Evolutionary conservation across 1,284 basidiomycete genomes (phyloP).

Genomic region (Mycena sp.): DNA sequence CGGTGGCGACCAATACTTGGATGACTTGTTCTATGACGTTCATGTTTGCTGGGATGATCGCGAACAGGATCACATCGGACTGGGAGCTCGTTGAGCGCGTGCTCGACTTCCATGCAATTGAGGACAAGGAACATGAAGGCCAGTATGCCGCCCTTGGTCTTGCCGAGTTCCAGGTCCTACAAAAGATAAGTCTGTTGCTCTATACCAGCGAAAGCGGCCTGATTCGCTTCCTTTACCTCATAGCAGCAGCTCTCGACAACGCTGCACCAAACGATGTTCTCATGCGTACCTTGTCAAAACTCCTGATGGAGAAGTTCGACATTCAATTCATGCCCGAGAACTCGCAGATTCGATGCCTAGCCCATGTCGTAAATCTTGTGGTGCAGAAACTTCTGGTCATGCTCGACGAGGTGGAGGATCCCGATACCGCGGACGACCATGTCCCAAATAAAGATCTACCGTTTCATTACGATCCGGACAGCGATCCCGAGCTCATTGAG

Average conservation of each 20-base stretch:
- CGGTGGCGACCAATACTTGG: conserved; percentile 19
- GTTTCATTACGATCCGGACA: too few species aligned
- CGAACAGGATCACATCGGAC: conserved; percentile 15
- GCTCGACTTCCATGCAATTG: conserved; percentile 25
- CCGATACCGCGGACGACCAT: too few species aligned
- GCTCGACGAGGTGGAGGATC: conserved; percentile 43
- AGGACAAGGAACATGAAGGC: conserved; percentile 28
- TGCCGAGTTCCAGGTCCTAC: conserved; percentile 6
- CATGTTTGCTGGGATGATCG: conserved; percentile 24
- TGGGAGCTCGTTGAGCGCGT: conserved; percentile 24
- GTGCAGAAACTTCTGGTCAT: conserved; percentile 44
- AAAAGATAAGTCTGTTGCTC: conserved; percentile 23
- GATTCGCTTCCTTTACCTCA: conserved; percentile 33
- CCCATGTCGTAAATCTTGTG: conserved; percentile 49
- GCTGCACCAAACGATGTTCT: conserved; percentile 43
- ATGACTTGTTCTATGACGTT: conserved; percentile 25
- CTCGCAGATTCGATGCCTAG: conserved; percentile 35
- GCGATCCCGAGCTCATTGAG: too few species aligned
- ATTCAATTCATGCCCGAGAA: conserved; percentile 16
- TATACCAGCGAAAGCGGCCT: not conserved
- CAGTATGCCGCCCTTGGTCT: conserved; percentile 16
- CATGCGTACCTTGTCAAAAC: conserved; percentile 26
- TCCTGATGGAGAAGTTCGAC: conserved; percentile 29
- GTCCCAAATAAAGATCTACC: too few species aligned
- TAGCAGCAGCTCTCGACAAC: conserved; percentile 42